Percentiles rank a stretch among this genome's conserved stretches.
phyloP scores from a whole-genome alignment of 305 asterid genomes.

The Lippia alba region DNA sequence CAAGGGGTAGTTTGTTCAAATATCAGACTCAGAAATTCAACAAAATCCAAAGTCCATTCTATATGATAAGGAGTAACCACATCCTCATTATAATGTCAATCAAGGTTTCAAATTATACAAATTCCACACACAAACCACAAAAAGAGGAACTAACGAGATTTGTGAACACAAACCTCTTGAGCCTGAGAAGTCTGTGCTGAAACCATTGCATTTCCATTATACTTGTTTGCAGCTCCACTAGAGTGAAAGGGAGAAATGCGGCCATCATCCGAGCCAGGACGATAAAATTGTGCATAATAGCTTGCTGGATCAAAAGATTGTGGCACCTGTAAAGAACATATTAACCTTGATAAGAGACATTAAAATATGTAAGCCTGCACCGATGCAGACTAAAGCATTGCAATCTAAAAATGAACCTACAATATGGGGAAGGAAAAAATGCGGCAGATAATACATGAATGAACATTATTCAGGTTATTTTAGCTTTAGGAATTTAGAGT shows the following conservation, averaged over 20 bases:
- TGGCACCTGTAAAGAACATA: slow-evolving; percentile 63
- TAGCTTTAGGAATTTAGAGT: slow-evolving; percentile 10
- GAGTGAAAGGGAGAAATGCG: slow-evolving; percentile 78
- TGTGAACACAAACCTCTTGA: slow-evolving; percentile 72
- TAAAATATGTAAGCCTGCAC: slow-evolving; percentile 19
- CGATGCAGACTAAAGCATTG: background rate
- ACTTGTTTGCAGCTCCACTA: slow-evolving; percentile 70
- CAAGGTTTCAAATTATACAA: slow-evolving; percentile 18
- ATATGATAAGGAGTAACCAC: background rate
- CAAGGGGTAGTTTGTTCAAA: no score
- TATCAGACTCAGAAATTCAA: no score
- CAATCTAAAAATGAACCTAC: slow-evolving; percentile 20
- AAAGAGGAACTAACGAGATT: slow-evolving; percentile 21
- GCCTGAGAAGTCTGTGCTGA: slow-evolving; percentile 74
- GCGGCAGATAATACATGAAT: slow-evolving; percentile 6
- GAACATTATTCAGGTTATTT: slow-evolving; percentile 7
- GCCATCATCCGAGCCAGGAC: slow-evolving; percentile 83
- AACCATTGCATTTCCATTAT: slow-evolving; percentile 66
- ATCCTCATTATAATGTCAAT: slow-evolving; percentile 1
- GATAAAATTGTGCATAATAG: slow-evolving; percentile 81
- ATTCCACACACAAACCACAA: slow-evolving; percentile 18
- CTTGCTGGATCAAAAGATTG: slow-evolving; percentile 82
- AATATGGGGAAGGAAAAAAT: slow-evolving; percentile 4
- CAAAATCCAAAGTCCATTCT: no score
- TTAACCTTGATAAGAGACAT: slow-evolving; percentile 24